Percentiles rank a stretch among this genome's conserved stretches.
phyloP scores from a whole-genome alignment of 1,284 basidiomycete species.

The Naganishia cerealis region DNA sequence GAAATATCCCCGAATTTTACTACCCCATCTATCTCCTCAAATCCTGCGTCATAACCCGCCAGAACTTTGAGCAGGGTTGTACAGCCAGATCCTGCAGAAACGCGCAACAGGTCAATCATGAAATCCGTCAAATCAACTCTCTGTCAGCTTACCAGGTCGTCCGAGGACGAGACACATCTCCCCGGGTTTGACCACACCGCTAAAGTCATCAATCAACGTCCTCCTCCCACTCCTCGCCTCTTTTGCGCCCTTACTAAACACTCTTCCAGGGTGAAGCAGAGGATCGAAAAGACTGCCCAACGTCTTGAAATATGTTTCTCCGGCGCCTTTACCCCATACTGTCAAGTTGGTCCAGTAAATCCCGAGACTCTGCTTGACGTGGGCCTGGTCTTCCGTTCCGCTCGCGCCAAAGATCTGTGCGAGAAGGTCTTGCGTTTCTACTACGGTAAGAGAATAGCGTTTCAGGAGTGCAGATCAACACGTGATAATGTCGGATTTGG shows the following conservation, averaged over 20 bases:
- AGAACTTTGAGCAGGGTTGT: conserved; percentile 57
- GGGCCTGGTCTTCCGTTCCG: conserved; percentile 26
- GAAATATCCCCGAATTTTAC: conserved; percentile 54
- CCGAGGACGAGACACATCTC: conserved; percentile 54
- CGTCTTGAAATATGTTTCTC: conserved; percentile 25
- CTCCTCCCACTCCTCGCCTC: conserved; percentile 43
- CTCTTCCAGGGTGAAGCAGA: conserved; percentile 11
- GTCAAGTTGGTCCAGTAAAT: conserved; percentile 30
- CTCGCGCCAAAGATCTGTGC: conserved; percentile 28
- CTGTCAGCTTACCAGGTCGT: conserved; percentile 46
- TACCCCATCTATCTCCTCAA: conserved; percentile 53
- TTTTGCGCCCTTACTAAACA: conserved; percentile 6
- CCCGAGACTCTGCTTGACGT: conserved; percentile 31
- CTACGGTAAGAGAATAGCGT: not conserved
- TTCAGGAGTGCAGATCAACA: not conserved
- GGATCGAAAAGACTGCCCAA: conserved; percentile 7
- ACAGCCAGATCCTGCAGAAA: conserved; percentile 46
- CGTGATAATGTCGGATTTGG: too few relatives aligned
- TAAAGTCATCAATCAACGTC: conserved; percentile 43
- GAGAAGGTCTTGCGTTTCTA: conserved; percentile 30
- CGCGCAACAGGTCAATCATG: not conserved
- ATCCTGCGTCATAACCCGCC: conserved; percentile 52
- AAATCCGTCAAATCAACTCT: conserved; percentile 34
- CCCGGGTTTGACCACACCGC: conserved; percentile 45
- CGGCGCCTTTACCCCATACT: conserved; percentile 28